Evolutionary conservation across 805 yeast genomes (phyloP).

Genomic region (Saccharomyces cerevisiae): DNA sequence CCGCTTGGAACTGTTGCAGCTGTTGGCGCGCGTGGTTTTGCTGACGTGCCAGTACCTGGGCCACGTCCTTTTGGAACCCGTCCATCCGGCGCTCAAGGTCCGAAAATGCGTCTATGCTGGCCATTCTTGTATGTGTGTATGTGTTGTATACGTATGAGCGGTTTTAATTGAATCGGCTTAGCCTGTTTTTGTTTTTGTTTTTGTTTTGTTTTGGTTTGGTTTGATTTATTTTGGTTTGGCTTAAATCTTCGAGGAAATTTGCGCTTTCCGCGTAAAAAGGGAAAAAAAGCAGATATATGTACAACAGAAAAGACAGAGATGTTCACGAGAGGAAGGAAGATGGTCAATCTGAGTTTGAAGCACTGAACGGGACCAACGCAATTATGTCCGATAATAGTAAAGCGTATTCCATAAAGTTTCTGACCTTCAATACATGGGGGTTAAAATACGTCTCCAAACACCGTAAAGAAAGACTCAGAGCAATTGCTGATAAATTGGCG

Average conservation of each 20-base stretch:
- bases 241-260: not conserved
- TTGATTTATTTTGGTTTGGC: not conserved
- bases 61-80: not conserved
- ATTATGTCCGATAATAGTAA: not conserved
- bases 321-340: not conserved
- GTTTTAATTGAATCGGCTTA: not conserved
- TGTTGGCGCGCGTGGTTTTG: not conserved
- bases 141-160: not conserved
- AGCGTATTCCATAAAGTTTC: slow-evolving; percentile 30
- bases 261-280: not conserved
- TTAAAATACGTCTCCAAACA: slow-evolving; percentile 71
- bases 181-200: no score
- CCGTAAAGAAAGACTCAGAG: slow-evolving; percentile 55
- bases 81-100: not conserved
- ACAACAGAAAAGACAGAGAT: not conserved
- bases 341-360: no score
- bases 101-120: not conserved
- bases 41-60: not conserved
- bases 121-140: not conserved
- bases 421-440: slow-evolving; percentile 86
- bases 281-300: not conserved
- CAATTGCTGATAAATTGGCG: slow-evolving; percentile 63
- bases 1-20: not conserved
- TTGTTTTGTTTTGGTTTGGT: not conserved
- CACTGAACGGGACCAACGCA: not conserved